phyloP scores from a whole-genome alignment of 2,329 filamentous ascomycete species.

The Trichoderma arundinaceum region DNA sequence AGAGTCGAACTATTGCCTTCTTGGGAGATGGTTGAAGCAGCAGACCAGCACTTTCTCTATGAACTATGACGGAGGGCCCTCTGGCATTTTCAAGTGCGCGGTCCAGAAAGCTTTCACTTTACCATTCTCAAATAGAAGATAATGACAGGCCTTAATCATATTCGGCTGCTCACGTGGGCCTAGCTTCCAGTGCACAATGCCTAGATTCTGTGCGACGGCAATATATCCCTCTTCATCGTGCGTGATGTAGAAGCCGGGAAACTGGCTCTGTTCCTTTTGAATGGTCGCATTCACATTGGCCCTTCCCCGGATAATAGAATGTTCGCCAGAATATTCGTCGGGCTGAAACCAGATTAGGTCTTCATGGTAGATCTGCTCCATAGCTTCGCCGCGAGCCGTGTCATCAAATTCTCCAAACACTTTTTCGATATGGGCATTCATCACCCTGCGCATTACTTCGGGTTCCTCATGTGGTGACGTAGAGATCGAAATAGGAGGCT shows the following conservation, averaged over 20 bases:
- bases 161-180: background rate
- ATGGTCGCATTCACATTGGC: conserved; percentile 1
- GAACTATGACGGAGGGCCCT: too few relatives aligned
- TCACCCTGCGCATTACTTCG: background rate
- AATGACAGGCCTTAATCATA: conserved; percentile 12
- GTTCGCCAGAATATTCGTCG: background rate
- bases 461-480: background rate
- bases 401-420: background rate
- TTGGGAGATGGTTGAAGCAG: too few relatives aligned
- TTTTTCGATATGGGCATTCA: background rate
- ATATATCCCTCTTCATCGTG: conserved; percentile 1
- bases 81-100: background rate
- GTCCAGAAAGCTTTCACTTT: background rate
- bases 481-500: background rate
- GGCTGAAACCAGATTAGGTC: conserved; percentile 5
- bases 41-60: background rate
- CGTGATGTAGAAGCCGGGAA: background rate
- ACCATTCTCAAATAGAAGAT: background rate
- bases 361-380: conserved; percentile 6
- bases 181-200: conserved; percentile 5
- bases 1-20: background rate
- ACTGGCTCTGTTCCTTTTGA: background rate
- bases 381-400: background rate
- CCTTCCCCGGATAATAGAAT: background rate
- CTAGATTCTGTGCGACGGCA: background rate